Percentiles rank a stretch among this genome's conserved stretches.
phyloP scores from a whole-genome alignment of 768 basidiomycete genomes.

The Hericium rajendrae region DNA sequence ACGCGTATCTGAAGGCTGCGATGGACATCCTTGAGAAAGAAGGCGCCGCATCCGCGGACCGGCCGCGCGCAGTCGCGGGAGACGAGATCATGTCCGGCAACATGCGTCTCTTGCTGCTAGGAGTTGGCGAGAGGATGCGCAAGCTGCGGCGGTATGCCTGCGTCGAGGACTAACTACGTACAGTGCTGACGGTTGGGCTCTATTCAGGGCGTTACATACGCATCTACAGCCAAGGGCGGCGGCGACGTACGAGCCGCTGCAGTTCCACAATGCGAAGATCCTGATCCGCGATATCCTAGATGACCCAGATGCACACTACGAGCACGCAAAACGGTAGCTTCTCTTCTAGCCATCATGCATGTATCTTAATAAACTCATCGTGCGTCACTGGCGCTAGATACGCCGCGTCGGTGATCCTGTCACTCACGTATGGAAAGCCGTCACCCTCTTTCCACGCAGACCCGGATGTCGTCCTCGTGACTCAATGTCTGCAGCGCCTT shows the following conservation, averaged over 20 bases:
- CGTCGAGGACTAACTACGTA: neutral
- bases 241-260: slow-evolving; percentile 24
- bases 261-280: slow-evolving; percentile 23
- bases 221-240: slow-evolving; percentile 26
- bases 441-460: slow-evolving; percentile 29
- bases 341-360: neutral
- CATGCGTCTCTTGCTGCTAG: slow-evolving; percentile 22
- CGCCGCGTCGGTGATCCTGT: slow-evolving; percentile 29
- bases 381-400: slow-evolving; percentile 19
- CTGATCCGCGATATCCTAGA: slow-evolving; percentile 26
- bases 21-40: slow-evolving; percentile 32
- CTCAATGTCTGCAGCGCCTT: slow-evolving; percentile 26
- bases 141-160: slow-evolving; percentile 19
- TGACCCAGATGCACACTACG: slow-evolving; percentile 23
- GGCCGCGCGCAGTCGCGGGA: slow-evolving; percentile 27
- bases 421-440: slow-evolving; percentile 30
- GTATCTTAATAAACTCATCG: neutral
- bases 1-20: slow-evolving; percentile 19
- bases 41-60: slow-evolving; percentile 24
- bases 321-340: slow-evolving; percentile 25
- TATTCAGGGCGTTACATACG: slow-evolving; percentile 23
- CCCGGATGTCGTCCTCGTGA: slow-evolving; percentile 25
- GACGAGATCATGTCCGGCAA: slow-evolving; percentile 25
- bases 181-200: neutral
- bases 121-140: slow-evolving; percentile 22